Evolutionary conservation across 1,284 basidiomycete species (phyloP), one percentile per base, ranked within the genome.

Genomic region (Sanghuangporus baumii): DNA sequence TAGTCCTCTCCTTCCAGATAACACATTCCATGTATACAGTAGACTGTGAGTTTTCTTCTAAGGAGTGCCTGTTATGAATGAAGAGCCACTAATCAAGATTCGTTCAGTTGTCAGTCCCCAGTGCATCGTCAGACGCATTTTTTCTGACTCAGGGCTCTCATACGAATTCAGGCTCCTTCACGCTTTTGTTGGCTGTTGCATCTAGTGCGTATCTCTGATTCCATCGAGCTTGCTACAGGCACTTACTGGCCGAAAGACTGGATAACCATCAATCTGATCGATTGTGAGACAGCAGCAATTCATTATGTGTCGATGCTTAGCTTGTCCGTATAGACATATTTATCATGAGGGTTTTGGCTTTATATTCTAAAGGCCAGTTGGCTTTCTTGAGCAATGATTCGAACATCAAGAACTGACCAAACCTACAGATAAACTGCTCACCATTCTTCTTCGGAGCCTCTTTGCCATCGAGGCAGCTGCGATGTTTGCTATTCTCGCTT

Each of bases 221-320:
- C 1, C 16, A 37, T 37, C 14, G 11, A 54, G 16, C 16, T 9
- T 48, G 9, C 34, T 20, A 6, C 34, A 20, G 12, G 12, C 11
- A 16, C 57, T 58, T 20, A 50, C 36, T 16, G 5, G 12, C 4
- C 23, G 3, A 6, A 36, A 58, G 57, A 58, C 46, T 48, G 41
- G 43, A 58, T 48, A 36, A 58, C 57, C 12, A 48, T 58, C 7
- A 47, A 47, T 18, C 12, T 58, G 57, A 58, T 58, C 11, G 57
- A 58, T 23, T 58, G 57, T 58, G 46, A 58, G 57, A 47, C 8
- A 36, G 36, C 11, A 46, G 23, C 8, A 18, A 16, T 47, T 14
- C 23, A 6, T 9, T 37, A 20, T 40, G 23, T 18, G 20, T 14
- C 55, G 23, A 40, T 12, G 20, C 37, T 40, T n/a, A 37, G 31